A percentile compares a stretch with the other conserved stretches of the same genome.
Evolutionary conservation across 2,329 filamentous ascomycete species (phyloP).

Genomic region (Stachybotrys elegans): DNA sequence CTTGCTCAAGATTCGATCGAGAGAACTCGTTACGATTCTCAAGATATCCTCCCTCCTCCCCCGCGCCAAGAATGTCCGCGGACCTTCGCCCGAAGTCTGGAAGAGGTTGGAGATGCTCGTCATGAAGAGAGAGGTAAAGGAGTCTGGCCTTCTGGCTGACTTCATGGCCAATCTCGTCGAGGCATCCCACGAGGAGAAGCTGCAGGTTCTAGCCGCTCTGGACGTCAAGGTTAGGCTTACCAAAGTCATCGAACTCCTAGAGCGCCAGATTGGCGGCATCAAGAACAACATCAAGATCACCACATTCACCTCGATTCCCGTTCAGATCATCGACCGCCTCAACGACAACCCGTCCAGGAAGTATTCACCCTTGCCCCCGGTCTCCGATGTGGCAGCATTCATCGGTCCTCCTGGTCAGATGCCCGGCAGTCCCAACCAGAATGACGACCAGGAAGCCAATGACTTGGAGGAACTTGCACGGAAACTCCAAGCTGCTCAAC

Average conservation of each 20-base stretch:
- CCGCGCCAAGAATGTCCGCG: slow-evolving; percentile 56
- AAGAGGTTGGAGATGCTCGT: slow-evolving; percentile 86
- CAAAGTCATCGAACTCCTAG: slow-evolving; percentile 77
- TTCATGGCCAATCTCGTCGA: slow-evolving; percentile 96
- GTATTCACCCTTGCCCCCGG: slow-evolving; percentile 24
- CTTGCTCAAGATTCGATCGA: slow-evolving; percentile 76
- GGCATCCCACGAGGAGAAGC: slow-evolving; percentile 82
- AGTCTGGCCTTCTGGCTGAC: slow-evolving; percentile 83
- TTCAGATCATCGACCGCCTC: slow-evolving; percentile 56
- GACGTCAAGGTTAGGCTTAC: slow-evolving; percentile 74
- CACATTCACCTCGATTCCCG: slow-evolving; percentile 62
- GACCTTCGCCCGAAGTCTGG: slow-evolving; percentile 77
- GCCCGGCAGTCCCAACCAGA: slow-evolving; percentile 42
- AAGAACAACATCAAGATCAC: slow-evolving; percentile 87
- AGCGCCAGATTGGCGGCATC: slow-evolving; percentile 74
- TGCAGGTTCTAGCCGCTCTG: slow-evolving; percentile 77
- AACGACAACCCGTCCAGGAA: slow-evolving; percentile 33
- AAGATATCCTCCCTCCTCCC: slow-evolving; percentile 81
- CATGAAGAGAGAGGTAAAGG: slow-evolving; percentile 69
- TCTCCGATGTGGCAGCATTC: slow-evolving; percentile 33
- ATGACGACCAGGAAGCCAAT: slow-evolving; percentile 76
- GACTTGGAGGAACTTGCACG: slow-evolving; percentile 91
- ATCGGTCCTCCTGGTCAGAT: slow-evolving; percentile 26
- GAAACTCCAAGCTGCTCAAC: slow-evolving; percentile 73
- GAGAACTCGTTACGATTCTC: slow-evolving; percentile 80